phyloP scores from a whole-genome alignment of 495 filamentous ascomycete genomes.

The Penicillium paradoxum region DNA sequence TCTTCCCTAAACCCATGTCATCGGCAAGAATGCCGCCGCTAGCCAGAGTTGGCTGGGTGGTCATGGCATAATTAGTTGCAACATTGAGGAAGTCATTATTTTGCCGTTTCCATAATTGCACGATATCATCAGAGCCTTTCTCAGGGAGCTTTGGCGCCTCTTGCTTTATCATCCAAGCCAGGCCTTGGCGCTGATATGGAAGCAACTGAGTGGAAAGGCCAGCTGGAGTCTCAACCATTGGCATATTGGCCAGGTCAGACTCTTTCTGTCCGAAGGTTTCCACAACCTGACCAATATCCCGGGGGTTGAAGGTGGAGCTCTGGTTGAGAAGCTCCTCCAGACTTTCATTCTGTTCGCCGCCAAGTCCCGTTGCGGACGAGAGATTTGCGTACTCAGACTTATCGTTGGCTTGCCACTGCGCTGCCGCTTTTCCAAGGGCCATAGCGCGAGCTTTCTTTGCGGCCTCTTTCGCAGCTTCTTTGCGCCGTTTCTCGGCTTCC shows the following conservation, averaged over 20 bases:
- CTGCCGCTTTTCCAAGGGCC: constrained; percentile 35
- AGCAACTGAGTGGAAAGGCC: constrained; percentile 61
- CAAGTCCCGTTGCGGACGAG: constrained; percentile 18
- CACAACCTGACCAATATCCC: constrained; percentile 61
- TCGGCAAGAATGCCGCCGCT: constrained; percentile 86
- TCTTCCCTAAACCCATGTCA: constrained; percentile 95
- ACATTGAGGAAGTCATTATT: constrained; percentile 61
- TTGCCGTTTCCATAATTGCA: constrained; percentile 74
- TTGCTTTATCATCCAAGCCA: constrained; percentile 76
- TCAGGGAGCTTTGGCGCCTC: constrained; percentile 66
- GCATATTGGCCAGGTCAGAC: constrained; percentile 65
- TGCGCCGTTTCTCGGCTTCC: constrained; percentile 39
- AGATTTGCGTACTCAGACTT: constrained; percentile 31
- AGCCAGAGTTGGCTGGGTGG: constrained; percentile 53
- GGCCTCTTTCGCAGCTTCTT: constrained; percentile 30
- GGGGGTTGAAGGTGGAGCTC: constrained; percentile 65
- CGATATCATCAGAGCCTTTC: constrained; percentile 55
- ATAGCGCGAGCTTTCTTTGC: constrained; percentile 42
- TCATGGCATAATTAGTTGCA: constrained; percentile 66
- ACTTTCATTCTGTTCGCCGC: constrained; percentile 25
- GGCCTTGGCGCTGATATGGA: constrained; percentile 77
- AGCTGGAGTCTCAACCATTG: constrained; percentile 63
- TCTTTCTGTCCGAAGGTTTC: constrained; percentile 67
- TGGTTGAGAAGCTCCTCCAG: constrained; percentile 61
- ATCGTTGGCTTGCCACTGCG: constrained; percentile 26